These are phyloP conservation scores for Blepharisma undulans DNA, from an alignment of 169 alveolate genomes.

Conservation along the genomic window DNA sequence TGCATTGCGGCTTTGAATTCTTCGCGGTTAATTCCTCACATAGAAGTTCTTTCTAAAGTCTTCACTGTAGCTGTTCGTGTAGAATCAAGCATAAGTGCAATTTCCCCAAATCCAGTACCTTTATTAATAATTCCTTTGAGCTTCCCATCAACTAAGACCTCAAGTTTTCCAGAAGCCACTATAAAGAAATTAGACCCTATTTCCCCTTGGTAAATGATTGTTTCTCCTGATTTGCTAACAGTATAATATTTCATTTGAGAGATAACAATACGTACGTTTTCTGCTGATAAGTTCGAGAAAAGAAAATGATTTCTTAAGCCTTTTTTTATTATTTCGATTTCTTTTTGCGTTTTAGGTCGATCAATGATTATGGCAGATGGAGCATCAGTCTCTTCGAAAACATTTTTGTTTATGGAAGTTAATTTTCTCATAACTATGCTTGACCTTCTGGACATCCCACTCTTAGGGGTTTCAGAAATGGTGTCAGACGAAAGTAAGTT, in stretches of 20 bases:
- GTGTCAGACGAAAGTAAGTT: not conserved
- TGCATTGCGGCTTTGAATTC: conserved; percentile 78
- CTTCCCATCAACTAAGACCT: conserved; percentile 88
- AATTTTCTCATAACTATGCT: not conserved
- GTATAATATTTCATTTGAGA: not conserved
- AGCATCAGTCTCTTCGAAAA: not conserved
- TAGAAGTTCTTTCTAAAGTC: conserved; percentile 28
- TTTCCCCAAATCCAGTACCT: conserved; percentile 98
- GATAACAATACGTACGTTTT: not conserved
- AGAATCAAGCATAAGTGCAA: conserved; percentile 95
- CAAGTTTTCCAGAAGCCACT: conserved; percentile 61
- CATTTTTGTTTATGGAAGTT: not conserved
- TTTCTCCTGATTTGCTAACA: not conserved
- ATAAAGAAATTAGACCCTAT: conserved; percentile 47
- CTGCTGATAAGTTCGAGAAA: not conserved
- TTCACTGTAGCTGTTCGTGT: conserved; percentile 96
- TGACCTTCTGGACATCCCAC: not conserved
- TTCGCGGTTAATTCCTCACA: conserved; percentile 94
- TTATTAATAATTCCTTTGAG: conserved; percentile 83
- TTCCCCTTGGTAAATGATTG: conserved; percentile 46
- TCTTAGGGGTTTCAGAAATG: not conserved
- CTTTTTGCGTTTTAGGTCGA: not conserved
- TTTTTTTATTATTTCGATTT: not conserved
- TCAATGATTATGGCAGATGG: not conserved
- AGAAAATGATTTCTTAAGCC: not conserved